A percentile compares a stretch with the other conserved stretches of the same genome.
Evolutionary conservation across 176 grass and related monocot species (phyloP).

Genomic region (Tillandsia leiboldiana): DNA sequence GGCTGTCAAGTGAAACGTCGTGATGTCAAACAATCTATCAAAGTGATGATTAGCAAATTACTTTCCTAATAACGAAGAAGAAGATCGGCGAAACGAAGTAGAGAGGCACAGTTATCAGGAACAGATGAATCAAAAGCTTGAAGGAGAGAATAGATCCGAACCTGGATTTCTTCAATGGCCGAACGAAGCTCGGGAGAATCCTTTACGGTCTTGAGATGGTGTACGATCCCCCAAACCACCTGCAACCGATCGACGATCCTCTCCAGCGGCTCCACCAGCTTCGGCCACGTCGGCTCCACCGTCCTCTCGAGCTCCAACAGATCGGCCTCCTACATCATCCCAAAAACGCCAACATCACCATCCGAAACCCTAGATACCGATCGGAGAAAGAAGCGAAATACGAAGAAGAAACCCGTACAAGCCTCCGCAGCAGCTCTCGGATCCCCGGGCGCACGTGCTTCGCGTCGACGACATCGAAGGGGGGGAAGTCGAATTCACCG

Average conservation of each 20-base stretch:
- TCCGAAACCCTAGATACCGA: slow-evolving; percentile 13
- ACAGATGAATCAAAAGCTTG: neutral
- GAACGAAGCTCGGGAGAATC: slow-evolving; percentile 70
- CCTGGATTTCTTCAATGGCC: slow-evolving; percentile 91
- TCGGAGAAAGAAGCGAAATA: neutral
- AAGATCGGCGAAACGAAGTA: too few species aligned
- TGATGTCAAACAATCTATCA: slow-evolving; percentile 1
- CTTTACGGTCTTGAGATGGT: slow-evolving; percentile 92
- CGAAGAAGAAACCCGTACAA: slow-evolving; percentile 24
- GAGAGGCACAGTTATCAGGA: neutral
- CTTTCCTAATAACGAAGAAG: too few species aligned
- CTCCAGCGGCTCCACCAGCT: slow-evolving; percentile 84
- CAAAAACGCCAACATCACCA: neutral
- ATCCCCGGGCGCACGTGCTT: slow-evolving; percentile 66
- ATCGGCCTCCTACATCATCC: slow-evolving; percentile 46
- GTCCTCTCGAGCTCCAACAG: slow-evolving; percentile 70
- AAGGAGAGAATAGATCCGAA: neutral
- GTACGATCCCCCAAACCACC: slow-evolving; percentile 70
- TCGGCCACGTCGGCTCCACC: slow-evolving; percentile 68
- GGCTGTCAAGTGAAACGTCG: slow-evolving; percentile 38
- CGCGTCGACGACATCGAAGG: slow-evolving; percentile 63
- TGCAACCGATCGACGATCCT: slow-evolving; percentile 69
- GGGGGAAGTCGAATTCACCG: slow-evolving; percentile 60
- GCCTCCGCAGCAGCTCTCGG: slow-evolving; percentile 50
- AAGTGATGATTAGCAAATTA: neutral